Conservation (phyloP, 2,329 filamentous ascomycete species). For the Diaporthe vexans region DNA sequence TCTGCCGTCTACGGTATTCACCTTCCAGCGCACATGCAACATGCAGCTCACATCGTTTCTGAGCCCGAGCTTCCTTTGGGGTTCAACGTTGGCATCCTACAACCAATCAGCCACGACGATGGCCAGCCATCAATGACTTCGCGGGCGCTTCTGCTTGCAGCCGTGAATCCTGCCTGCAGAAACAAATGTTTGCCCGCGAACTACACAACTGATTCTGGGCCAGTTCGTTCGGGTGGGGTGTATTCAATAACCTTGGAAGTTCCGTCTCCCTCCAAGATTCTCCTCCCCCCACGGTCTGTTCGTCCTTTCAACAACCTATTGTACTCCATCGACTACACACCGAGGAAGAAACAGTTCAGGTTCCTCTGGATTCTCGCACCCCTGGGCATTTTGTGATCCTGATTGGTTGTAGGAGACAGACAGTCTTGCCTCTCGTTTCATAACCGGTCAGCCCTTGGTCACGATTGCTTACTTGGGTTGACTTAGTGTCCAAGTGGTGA, state of each 20-base stretch:
- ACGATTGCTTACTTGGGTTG: neutral
- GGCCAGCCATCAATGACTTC: neutral
- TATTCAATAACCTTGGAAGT: neutral
- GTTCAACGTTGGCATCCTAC: neutral
- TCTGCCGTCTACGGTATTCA: neutral
- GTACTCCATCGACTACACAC: neutral
- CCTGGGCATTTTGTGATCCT: neutral
- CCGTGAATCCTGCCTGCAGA: neutral
- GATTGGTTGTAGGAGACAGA: neutral
- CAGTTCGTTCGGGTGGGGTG: neutral
- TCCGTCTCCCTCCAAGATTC: too few relatives aligned
- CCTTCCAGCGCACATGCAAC: neutral
- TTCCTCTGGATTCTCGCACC: neutral
- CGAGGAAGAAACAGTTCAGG: neutral
- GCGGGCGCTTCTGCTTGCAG: neutral
- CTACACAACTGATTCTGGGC: too few relatives aligned
- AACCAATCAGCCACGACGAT: neutral
- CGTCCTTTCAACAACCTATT: neutral
- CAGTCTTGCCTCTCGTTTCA: neutral
- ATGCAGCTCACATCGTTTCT: neutral
- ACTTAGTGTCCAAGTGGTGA: neutral
- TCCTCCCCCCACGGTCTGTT: neutral
- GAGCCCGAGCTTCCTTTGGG: neutral
- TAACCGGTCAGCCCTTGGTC: neutral
- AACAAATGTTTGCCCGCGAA: neutral